Base-by-base conservation (phyloP, 192 early-diverging fungal species). In the Coemansia brasiliensis region DNA sequence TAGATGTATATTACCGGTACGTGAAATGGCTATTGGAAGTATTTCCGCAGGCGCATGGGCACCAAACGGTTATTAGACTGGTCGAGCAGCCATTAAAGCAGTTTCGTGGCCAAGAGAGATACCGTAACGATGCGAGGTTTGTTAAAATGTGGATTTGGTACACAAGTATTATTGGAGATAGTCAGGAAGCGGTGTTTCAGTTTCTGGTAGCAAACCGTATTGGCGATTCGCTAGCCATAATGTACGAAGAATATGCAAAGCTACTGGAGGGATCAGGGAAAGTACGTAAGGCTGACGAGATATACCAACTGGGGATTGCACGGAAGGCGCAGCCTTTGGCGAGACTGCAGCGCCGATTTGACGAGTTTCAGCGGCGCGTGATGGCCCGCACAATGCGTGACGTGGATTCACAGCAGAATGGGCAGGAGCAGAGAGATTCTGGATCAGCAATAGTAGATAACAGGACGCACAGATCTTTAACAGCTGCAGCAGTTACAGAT, bases 171-270 rank as follows among this genome's bases (percentile, higher is more conserved):
- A 37, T 71, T 8, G 67, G 68, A 1, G 46, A 64, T 1, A 74
- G 84, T 26, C 82, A 86, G 21, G 74, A 83, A 7, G 88, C 91
- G 0, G 74, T 93, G 22, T 94, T 93, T 67, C 83, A 84, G 59
- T 94, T 86, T 55, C 79, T 96, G 52, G 43, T 80, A 24, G 55
- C 74, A 17, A 92, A 93, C 52, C 68, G 74, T 12, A 93, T 96
- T 51, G 94, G 91, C 0, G 55, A 67, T 13, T 69, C 78, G 32
- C 63, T 85, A 21, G 79, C 90, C 1, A 40, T 83, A n/a, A 85
- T 80, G 39, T 96, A 94, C 56, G 85, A 89, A 52, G 90, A 92
- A 52, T 91, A 92, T 56, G 89, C 86, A 0, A 67, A 61, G 10
- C 59, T 82, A 4, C 52, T 91, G 39, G 90, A 93, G 63, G 37